Conservation (phyloP, 352 stramenopile genomes). For the Phytophthora hibernalis region DNA sequence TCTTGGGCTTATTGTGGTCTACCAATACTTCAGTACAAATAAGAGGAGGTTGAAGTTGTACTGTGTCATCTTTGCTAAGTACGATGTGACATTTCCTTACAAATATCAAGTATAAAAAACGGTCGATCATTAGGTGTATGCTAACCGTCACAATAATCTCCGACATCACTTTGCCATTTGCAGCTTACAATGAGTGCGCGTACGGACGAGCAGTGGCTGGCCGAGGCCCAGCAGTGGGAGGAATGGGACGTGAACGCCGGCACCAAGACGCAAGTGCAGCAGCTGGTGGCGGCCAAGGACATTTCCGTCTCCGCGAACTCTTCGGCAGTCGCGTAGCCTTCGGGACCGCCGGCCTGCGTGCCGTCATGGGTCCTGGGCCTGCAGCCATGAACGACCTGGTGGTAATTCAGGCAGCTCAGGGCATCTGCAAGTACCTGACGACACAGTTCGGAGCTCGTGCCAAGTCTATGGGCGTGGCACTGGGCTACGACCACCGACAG, state of each 20-base stretch:
- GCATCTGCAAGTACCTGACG: constrained; percentile 89
- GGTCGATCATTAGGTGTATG: constrained; percentile 26
- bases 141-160: constrained; percentile 21
- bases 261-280: constrained; percentile 73
- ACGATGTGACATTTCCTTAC: constrained; percentile 34
- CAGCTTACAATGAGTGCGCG: constrained; percentile 27
- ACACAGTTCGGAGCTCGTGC: constrained; percentile 73
- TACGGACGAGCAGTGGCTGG: constrained; percentile 59
- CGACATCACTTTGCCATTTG: constrained; percentile 33
- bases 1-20: too few species aligned
- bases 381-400: constrained; percentile 94
- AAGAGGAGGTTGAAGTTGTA: constrained; percentile 30
- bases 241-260: constrained; percentile 87
- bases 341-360: constrained; percentile 92
- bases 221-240: constrained; percentile 76
- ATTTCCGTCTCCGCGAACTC: constrained; percentile 61
- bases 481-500: constrained; percentile 93
- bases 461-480: constrained; percentile 81
- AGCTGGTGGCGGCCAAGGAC: constrained; percentile 68
- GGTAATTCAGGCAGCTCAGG: constrained; percentile 92
- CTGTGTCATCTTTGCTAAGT: background rate
- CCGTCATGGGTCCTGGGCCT: constrained; percentile 89
- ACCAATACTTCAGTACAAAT: too few species aligned
- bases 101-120: constrained; percentile 42
- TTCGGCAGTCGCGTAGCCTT: constrained; percentile 91